Evolutionary conservation across 140 eudicot genomes (phyloP).

Genomic region (Senecio squalidus): DNA sequence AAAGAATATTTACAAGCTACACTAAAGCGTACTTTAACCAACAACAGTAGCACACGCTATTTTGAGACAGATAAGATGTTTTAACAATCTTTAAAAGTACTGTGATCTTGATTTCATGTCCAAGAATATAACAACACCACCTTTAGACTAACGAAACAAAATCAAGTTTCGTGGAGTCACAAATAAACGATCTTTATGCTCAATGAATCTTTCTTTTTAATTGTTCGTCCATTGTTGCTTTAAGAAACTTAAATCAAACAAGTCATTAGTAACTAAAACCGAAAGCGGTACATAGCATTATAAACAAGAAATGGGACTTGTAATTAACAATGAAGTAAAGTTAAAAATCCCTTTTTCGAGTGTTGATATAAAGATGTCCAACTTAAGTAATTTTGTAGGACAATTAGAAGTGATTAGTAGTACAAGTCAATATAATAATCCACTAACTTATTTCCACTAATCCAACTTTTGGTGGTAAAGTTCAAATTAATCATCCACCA

Average conservation of each 20-base stretch:
- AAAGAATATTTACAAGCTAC: conserved; percentile 17
- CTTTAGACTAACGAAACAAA: conserved; percentile 14
- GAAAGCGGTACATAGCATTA: no score
- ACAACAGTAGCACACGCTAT: neutral
- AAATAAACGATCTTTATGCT: neutral
- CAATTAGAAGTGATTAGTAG: neutral
- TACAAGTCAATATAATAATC: conserved; percentile 19
- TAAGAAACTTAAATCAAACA: neutral
- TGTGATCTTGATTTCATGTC: conserved; percentile 11
- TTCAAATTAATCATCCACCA: conserved; percentile 31
- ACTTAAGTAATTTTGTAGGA: neutral
- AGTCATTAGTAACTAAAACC: no score
- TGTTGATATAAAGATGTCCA: neutral
- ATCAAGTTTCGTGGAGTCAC: neutral
- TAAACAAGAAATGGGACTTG: no score
- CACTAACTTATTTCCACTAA: no score
- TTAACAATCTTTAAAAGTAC: conserved; percentile 6
- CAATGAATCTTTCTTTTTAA: neutral
- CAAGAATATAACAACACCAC: conserved; percentile 20
- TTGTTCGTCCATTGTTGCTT: neutral
- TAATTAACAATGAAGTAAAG: no score
- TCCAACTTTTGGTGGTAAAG: conserved; percentile 31
- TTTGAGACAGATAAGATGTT: conserved; percentile 13
- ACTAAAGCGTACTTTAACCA: conserved; percentile 12
- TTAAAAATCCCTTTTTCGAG: neutral